Conservation (phyloP, 768 basidiomycete genomes). For the Lyophyllum decastes region DNA sequence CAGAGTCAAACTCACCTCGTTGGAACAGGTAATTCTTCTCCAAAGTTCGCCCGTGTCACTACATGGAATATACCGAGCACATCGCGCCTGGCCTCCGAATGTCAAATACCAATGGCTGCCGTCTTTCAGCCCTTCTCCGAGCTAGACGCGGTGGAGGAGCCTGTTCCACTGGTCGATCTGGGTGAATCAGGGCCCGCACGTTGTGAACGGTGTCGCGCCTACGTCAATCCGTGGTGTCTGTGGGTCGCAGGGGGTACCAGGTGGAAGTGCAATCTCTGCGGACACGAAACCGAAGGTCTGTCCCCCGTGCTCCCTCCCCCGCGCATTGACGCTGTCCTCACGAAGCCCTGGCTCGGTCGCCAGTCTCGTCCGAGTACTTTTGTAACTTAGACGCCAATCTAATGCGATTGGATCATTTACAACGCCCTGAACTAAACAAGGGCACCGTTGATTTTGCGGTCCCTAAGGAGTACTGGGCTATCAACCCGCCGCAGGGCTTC, state of each 20-base stretch:
- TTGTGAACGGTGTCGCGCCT: slow-evolving; percentile 83
- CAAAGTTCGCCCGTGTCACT: slow-evolving; percentile 85
- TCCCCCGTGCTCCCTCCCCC: slow-evolving; percentile 1
- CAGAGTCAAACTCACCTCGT: neutral
- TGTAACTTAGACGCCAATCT: slow-evolving; percentile 78
- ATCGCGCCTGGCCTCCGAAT: slow-evolving; percentile 75
- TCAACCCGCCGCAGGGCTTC: slow-evolving; percentile 58
- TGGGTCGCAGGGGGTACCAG: slow-evolving; percentile 81
- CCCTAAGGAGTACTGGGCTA: slow-evolving; percentile 83
- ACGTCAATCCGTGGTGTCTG: slow-evolving; percentile 92
- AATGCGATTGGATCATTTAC: slow-evolving; percentile 75
- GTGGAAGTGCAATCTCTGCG: slow-evolving; percentile 94
- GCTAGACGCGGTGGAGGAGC: slow-evolving; percentile 74
- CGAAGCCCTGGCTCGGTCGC: neutral
- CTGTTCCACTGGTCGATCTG: slow-evolving; percentile 75
- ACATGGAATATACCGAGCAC: slow-evolving; percentile 88
- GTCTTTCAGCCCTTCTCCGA: slow-evolving; percentile 91
- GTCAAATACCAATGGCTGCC: slow-evolving; percentile 82
- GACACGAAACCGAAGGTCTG: slow-evolving; percentile 82
- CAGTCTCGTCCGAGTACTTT: slow-evolving; percentile 84
- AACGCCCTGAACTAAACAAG: slow-evolving; percentile 84
- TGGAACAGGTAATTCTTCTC: slow-evolving; percentile 77
- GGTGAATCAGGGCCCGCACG: slow-evolving; percentile 77
- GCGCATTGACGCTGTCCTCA: neutral
- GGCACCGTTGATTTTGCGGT: slow-evolving; percentile 93